Evolutionary conservation across 2,329 filamentous ascomycete genomes (phyloP).

Genomic region (Dryadomyces quercivorus): DNA sequence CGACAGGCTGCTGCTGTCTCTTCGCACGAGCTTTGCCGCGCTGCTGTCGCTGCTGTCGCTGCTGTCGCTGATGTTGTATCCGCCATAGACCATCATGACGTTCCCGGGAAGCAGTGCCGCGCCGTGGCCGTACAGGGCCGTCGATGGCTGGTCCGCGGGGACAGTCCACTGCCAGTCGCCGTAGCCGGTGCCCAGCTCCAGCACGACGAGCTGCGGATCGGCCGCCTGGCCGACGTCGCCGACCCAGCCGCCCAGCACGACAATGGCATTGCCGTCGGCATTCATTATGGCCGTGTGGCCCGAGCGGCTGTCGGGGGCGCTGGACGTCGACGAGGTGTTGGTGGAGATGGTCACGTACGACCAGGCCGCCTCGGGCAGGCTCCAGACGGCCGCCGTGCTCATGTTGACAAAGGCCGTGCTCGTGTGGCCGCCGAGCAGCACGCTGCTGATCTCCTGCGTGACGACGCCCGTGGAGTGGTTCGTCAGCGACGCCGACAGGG

Average conservation of each 20-base stretch:
- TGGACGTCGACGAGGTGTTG: slow-evolving; percentile 1
- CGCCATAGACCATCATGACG: slow-evolving; percentile 56
- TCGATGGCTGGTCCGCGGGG: slow-evolving; percentile 37
- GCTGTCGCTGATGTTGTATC: slow-evolving; percentile 33
- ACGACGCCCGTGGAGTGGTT: slow-evolving; percentile 44
- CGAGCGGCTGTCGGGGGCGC: slow-evolving; percentile 52
- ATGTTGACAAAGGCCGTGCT: slow-evolving; percentile 81
- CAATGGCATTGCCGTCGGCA: slow-evolving; percentile 62
- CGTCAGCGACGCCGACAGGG: slow-evolving; percentile 56
- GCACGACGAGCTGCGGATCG: slow-evolving; percentile 65
- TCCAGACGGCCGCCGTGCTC: slow-evolving; percentile 81
- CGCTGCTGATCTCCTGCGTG: slow-evolving; percentile 64
- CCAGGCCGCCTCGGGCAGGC: slow-evolving; percentile 77
- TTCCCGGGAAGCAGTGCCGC: slow-evolving; percentile 52
- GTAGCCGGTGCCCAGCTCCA: slow-evolving; percentile 65
- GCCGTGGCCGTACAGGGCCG: slow-evolving; percentile 50
- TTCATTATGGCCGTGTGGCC: slow-evolving; percentile 79
- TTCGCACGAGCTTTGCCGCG: slow-evolving; percentile 9
- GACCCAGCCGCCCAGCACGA: slow-evolving; percentile 87
- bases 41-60: slow-evolving; percentile 6
- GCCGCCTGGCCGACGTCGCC: slow-evolving; percentile 67
- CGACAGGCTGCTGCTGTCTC: slow-evolving; percentile 9
- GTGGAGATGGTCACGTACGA: slow-evolving; percentile 58
- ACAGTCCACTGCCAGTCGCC: slow-evolving; percentile 63
- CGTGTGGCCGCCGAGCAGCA: slow-evolving; percentile 79